Percentiles rank a stretch among this genome's conserved stretches.
phyloP scores from a whole-genome alignment of 805 yeast genomes.

The Starmerella ratchasimensis region DNA sequence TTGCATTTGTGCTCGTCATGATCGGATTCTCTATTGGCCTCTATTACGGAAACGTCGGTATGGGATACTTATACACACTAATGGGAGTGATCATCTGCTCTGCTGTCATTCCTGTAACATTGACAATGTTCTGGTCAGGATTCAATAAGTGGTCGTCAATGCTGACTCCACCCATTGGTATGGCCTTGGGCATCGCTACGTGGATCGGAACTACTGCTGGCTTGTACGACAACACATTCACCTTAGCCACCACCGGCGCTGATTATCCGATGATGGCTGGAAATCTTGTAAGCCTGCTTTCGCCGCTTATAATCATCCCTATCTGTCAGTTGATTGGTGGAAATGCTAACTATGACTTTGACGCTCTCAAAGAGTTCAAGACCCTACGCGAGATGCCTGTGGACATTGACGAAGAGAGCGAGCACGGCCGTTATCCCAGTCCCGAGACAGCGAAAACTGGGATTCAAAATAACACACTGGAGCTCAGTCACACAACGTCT shows the following conservation, averaged over 20 bases:
- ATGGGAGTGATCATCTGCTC: conserved; percentile 85
- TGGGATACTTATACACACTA: conserved; percentile 76
- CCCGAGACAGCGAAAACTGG: conserved; percentile 10
- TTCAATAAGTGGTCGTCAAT: conserved; percentile 60
- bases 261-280: conserved; percentile 86
- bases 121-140: conserved; percentile 50
- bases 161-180: conserved; percentile 65
- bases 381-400: conserved; percentile 9
- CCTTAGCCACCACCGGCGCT: conserved; percentile 44
- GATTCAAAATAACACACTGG: conserved; percentile 3
- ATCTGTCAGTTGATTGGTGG: conserved; percentile 49
- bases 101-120: conserved; percentile 66
- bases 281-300: conserved; percentile 64
- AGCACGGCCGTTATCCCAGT: background rate
- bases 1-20: conserved; percentile 49
- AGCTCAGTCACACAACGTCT: background rate
- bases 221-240: conserved; percentile 36
- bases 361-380: background rate
- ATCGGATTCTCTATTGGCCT: conserved; percentile 75
- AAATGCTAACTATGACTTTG: conserved; percentile 42
- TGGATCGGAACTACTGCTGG: conserved; percentile 37
- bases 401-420: background rate
- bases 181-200: conserved; percentile 55
- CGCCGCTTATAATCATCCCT: conserved; percentile 58
- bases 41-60: conserved; percentile 64